phyloP scores from a whole-genome alignment of 1,284 basidiomycete genomes.

The Puccinia triticina region DNA sequence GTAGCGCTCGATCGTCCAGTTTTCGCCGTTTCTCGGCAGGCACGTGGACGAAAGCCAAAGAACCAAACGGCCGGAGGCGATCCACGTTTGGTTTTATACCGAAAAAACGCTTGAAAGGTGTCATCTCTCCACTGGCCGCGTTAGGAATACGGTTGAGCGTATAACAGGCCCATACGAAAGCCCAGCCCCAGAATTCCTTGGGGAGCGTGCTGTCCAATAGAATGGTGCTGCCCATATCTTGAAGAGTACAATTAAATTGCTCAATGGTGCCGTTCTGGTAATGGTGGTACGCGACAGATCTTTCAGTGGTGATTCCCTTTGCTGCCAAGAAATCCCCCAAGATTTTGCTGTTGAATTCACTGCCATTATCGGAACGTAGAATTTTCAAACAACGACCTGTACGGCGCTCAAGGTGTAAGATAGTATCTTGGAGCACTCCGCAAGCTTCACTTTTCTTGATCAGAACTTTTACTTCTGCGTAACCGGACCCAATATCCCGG shows the following conservation, averaged over 20 bases:
- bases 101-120: slow-evolving; percentile 21
- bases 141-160: slow-evolving; percentile 29
- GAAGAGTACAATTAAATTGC: too few species aligned
- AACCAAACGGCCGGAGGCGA: too few species aligned
- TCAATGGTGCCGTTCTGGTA: neutral
- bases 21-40: slow-evolving; percentile 21
- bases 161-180: neutral
- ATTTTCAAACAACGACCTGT: neutral
- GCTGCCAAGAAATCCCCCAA: neutral
- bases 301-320: slow-evolving; percentile 1
- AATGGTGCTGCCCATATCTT: too few species aligned
- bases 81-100: neutral
- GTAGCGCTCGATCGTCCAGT: neutral
- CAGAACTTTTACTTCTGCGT: neutral
- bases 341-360: too few species aligned
- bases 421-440: neutral
- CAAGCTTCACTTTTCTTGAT: neutral
- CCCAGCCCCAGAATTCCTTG: neutral
- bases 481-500: slow-evolving; percentile 6
- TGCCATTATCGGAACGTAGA: slow-evolving; percentile 10
- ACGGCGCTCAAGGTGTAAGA: neutral
- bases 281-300: slow-evolving; percentile 3
- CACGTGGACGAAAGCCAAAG: slow-evolving; percentile 7
- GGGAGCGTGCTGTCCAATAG: too few species aligned
- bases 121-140: neutral